Evolutionary conservation across 2,329 filamentous ascomycete species (phyloP).

Genomic region (Scleromitrula shiraiana): DNA sequence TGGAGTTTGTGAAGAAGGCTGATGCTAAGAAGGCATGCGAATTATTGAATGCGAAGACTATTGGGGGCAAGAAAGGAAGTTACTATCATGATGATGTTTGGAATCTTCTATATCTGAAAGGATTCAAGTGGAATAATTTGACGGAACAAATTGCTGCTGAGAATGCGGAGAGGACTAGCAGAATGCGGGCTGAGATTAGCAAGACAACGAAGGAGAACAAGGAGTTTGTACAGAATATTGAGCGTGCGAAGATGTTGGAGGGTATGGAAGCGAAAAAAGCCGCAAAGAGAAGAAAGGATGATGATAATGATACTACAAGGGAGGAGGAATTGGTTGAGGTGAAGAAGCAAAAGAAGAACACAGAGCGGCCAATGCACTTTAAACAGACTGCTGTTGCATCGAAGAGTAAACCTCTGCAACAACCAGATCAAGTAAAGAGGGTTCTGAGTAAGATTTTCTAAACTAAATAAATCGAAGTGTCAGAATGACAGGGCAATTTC

Average conservation of each 20-base stretch:
- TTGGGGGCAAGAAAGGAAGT: slow-evolving; percentile 75
- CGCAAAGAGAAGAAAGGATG: slow-evolving; percentile 35
- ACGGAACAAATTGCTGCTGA: slow-evolving; percentile 75
- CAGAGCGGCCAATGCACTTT: slow-evolving; percentile 46
- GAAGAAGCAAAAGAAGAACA: slow-evolving; percentile 27
- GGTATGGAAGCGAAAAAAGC: slow-evolving; percentile 58
- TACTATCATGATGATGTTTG: slow-evolving; percentile 84
- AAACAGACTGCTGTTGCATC: slow-evolving; percentile 55
- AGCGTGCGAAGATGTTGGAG: slow-evolving; percentile 71
- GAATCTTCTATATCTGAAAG: slow-evolving; percentile 73
- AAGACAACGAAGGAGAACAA: slow-evolving; percentile 73
- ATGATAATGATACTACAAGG: slow-evolving; percentile 20
- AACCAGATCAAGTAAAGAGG: slow-evolving; percentile 49
- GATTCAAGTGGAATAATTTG: slow-evolving; percentile 71
- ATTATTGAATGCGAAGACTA: slow-evolving; percentile 66
- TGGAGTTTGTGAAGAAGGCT: slow-evolving; percentile 69
- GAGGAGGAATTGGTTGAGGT: slow-evolving; percentile 19
- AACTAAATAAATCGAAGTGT: slow-evolving; percentile 7
- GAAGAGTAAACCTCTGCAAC: slow-evolving; percentile 38
- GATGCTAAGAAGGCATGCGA: slow-evolving; percentile 72
- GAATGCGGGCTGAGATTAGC: slow-evolving; percentile 70
- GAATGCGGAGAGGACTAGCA: slow-evolving; percentile 68
- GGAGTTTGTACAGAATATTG: slow-evolving; percentile 70
- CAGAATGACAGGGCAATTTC: not conserved
- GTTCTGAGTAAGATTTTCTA: slow-evolving; percentile 60